A percentile compares a stretch with the other conserved stretches of the same genome.
These are phyloP conservation scores for Debaryomyces psychrophilus DNA, from an alignment of 1,139 yeast genomes.

Conservation along the genomic window DNA sequence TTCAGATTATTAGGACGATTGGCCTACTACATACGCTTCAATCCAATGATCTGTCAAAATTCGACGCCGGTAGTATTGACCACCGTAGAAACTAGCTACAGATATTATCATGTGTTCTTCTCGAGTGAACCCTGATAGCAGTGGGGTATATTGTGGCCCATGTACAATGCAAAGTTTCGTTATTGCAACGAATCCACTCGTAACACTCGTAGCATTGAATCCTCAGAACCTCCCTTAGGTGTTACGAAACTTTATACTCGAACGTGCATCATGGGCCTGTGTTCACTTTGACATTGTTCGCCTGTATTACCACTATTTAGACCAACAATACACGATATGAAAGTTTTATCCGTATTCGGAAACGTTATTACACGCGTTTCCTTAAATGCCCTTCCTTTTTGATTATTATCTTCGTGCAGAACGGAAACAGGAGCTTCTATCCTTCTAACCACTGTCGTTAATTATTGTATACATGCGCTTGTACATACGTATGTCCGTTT, in stretches of 20 bases:
- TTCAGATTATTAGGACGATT: no score
- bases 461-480: neutral
- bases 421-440: neutral
- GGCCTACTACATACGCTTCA: no score
- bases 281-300: neutral
- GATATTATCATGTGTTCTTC: no score
- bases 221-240: neutral
- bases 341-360: conserved; percentile 7
- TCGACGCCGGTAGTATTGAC: no score
- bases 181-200: neutral
- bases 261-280: no score
- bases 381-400: neutral
- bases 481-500: neutral
- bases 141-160: neutral
- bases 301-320: neutral
- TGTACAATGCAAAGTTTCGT: neutral
- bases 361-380: conserved; percentile 9
- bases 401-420: neutral
- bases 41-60: no score
- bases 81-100: no score
- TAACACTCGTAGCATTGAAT: neutral
- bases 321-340: neutral
- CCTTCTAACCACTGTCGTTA: neutral
- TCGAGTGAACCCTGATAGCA: neutral
- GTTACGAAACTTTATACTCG: neutral